Percentiles rank a stretch among this genome's conserved stretches.
These are phyloP conservation scores for Drosera spatulata DNA, from an alignment of 179 eudicot species.

Conservation along the genomic window DNA sequence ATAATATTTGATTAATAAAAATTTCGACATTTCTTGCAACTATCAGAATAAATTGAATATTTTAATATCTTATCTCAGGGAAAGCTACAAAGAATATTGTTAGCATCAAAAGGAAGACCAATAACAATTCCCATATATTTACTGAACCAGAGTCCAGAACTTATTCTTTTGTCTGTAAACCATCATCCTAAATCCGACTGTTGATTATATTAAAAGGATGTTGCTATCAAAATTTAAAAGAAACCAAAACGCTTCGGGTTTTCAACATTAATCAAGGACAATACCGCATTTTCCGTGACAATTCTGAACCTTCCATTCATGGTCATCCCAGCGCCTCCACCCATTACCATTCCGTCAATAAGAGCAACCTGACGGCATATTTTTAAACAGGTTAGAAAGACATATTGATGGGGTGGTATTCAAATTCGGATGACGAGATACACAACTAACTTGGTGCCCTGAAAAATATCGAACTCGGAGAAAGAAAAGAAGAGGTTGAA, in stretches of 20 bases:
- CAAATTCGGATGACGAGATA: too few species aligned
- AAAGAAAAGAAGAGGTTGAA: neutral
- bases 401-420: neutral
- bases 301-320: conserved; percentile 20
- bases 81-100: too few species aligned
- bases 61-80: too few species aligned
- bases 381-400: neutral
- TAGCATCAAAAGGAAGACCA: too few species aligned
- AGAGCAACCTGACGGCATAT: conserved; percentile 13
- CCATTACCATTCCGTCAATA: conserved; percentile 27
- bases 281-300: conserved; percentile 28
- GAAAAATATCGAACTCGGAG: neutral
- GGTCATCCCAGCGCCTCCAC: conserved; percentile 26
- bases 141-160: too few species aligned
- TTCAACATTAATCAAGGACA: neutral
- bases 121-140: too few species aligned
- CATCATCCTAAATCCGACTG: too few species aligned
- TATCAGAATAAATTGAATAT: too few species aligned
- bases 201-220: too few species aligned
- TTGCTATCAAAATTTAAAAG: too few species aligned
- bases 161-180: too few species aligned
- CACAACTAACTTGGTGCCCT: neutral
- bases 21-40: neutral
- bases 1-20: neutral
- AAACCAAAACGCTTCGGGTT: too few species aligned